A percentile compares a stretch with the other conserved stretches of the same genome.
These are phyloP conservation scores for Phaeodactylum tricornutum DNA, from an alignment of 108 stramenopile species.

Conservation along the genomic window DNA sequence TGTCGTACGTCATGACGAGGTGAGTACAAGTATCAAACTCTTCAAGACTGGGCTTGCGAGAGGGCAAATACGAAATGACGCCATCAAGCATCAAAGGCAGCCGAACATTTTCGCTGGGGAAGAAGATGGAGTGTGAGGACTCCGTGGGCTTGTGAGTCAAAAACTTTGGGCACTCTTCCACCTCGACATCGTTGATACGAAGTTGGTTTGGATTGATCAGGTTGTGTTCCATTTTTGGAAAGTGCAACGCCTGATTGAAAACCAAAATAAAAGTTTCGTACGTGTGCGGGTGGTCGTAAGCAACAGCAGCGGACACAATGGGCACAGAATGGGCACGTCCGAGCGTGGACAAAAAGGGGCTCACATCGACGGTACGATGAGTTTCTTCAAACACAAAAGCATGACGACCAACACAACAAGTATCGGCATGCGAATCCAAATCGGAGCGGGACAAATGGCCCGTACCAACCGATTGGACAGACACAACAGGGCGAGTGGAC, in stretches of 20 bases:
- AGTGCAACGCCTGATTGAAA: conserved; percentile 18
- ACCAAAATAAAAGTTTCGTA: conserved; percentile 18
- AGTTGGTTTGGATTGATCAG: conserved; percentile 32
- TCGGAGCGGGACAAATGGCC: no score
- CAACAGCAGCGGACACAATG: conserved; percentile 21
- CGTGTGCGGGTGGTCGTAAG: conserved; percentile 14
- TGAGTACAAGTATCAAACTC: not conserved
- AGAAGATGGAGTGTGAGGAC: no score
- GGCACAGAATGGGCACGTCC: conserved; percentile 5
- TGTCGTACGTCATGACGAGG: not conserved
- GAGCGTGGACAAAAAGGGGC: not conserved
- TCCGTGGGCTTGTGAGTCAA: no score
- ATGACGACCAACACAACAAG: conserved; percentile 12
- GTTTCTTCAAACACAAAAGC: not conserved
- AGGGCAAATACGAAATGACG: no score
- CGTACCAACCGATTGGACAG: no score
- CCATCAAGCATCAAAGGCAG: no score
- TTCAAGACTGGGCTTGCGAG: not conserved
- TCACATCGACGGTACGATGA: conserved; percentile 8
- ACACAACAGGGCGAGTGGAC: no score
- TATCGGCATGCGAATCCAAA: conserved; percentile 27
- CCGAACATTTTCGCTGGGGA: no score
- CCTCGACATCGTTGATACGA: conserved; percentile 14
- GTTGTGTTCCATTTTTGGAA: conserved; percentile 10
- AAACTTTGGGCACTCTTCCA: conserved; percentile 13